Evolutionary conservation across 2,329 filamentous ascomycete genomes (phyloP), one percentile per base, ranked within the genome.

Genomic region (Neonectria neomacrospora): DNA sequence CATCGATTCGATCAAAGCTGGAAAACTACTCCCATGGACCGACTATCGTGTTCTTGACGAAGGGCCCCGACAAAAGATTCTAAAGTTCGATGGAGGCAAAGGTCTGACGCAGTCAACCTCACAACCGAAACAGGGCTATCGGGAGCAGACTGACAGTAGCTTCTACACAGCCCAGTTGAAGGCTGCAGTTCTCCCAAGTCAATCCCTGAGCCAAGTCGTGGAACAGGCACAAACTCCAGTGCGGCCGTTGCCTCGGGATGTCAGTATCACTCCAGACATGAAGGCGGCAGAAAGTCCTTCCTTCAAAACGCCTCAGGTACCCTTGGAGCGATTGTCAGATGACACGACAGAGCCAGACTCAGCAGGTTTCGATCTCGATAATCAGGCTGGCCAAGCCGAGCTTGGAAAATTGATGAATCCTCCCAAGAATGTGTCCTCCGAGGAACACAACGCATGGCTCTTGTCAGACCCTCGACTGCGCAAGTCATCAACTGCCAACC

Each of bases 401-500:
- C 62, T 42, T 22, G 32, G 5, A 39, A 70, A 65, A 26, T 18
- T 37, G 1, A 28, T 59, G 1, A 67, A 71, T 18, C 58, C 67
- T 3, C 67, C 74, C 0, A 79, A 94, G 78, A 94, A 91, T 0
- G 79, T 96, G 81, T 97, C 93, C 0, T 92, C 96, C 0, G 95
- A 99, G 78, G 92, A 97, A 74, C 94, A 98, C 77, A 99, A 98
- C 74, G 91, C 92, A 10, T 82, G 91, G 63, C 83, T 98, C 1
- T 83, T 99, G 3, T 88, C 91, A 2, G 94, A 98, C 73, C 94
- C 96, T 2, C 89, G 90, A 34, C 88, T 97, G 71, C 88, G 93
- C 63, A 96, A 96, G 73, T 94, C 94, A 0, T 97, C 94, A 1
- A 94, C 94, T 1, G 92, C 94, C 9, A 96, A 99, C 69, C 96